phyloP scores from a whole-genome alignment of 2,329 filamentous ascomycete species.

The Geoglossum cookeanum region DNA sequence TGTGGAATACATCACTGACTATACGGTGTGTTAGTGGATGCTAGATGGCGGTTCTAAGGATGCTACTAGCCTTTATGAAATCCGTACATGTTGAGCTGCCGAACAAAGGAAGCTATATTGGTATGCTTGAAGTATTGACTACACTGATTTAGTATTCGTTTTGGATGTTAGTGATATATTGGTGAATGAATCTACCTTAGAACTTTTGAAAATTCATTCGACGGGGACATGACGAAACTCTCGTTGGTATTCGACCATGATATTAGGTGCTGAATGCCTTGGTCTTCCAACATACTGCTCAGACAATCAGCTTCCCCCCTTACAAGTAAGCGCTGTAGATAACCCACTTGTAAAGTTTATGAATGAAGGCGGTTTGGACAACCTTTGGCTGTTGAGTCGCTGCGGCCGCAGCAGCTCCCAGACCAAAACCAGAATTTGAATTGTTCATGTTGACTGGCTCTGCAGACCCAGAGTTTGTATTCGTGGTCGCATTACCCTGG shows the following conservation, averaged over 20 bases:
- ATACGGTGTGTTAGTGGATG: not conserved
- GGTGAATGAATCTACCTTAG: slow-evolving; percentile 48
- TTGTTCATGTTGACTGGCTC: slow-evolving; percentile 6
- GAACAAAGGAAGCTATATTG: slow-evolving; percentile 95
- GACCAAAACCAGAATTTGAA: slow-evolving; percentile 16
- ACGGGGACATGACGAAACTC: slow-evolving; percentile 97
- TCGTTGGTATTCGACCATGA: slow-evolving; percentile 89
- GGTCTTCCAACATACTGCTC: slow-evolving; percentile 84
- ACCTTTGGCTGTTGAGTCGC: slow-evolving; percentile 83
- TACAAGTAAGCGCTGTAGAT: not conserved
- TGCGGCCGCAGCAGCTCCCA: slow-evolving; percentile 23
- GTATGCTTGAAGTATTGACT: slow-evolving; percentile 96
- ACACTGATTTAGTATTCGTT: slow-evolving; percentile 8
- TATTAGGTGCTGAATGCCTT: slow-evolving; percentile 81
- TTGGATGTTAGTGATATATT: slow-evolving; percentile 8
- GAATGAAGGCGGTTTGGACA: slow-evolving; percentile 95
- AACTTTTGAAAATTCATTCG: slow-evolving; percentile 93
- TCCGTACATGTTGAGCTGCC: slow-evolving; percentile 97
- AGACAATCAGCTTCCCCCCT: not conserved
- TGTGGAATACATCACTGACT: slow-evolving; percentile 98
- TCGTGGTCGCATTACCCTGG: slow-evolving; percentile 19
- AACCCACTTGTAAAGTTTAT: slow-evolving; percentile 91
- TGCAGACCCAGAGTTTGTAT: slow-evolving; percentile 14
- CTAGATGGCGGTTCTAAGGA: not conserved
- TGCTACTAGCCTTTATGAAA: slow-evolving; percentile 79